phyloP scores from a whole-genome alignment of 345 rosid species.

The Erysimum cheiranthoides region DNA sequence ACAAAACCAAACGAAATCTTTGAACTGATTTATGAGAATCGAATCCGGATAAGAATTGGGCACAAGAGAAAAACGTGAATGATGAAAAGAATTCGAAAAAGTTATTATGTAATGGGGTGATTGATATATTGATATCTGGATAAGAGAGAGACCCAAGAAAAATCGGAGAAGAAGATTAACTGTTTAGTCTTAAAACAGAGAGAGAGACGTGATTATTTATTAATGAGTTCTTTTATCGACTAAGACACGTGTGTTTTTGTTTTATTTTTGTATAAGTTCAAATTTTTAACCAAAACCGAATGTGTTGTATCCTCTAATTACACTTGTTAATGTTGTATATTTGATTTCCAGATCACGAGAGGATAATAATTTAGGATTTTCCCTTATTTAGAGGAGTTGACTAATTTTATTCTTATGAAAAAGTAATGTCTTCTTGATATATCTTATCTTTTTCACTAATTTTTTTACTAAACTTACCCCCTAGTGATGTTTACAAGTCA shows the following conservation, averaged over 20 bases:
- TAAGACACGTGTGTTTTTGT: conserved; percentile 21
- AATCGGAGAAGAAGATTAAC: conserved; percentile 27
- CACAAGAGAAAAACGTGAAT: conserved; percentile 27
- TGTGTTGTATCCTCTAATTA: not conserved
- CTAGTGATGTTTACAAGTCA: conserved; percentile 7
- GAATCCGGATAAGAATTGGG: conserved; percentile 25
- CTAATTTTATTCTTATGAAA: not conserved
- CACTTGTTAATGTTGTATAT: conserved; percentile 3
- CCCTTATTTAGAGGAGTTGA: conserved; percentile 21
- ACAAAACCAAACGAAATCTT: not conserved
- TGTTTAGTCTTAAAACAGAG: conserved; percentile 5
- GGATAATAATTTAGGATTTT: conserved; percentile 5
- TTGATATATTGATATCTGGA: conserved; percentile 29
- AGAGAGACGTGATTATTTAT: conserved; percentile 28
- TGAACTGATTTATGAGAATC: not conserved
- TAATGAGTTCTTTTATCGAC: not conserved
- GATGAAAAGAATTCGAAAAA: conserved; percentile 30
- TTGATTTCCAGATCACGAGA: conserved; percentile 32
- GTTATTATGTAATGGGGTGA: conserved; percentile 9
- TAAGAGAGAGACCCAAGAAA: conserved; percentile 35
- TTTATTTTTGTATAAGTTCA: not conserved
- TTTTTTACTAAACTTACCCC: conserved; percentile 2
- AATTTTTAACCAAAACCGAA: not conserved
- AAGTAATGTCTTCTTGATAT: not conserved
- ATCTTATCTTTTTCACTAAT: not conserved